Conservation (phyloP, 192 early-diverging fungal genomes). For the Pilobolus umbonatus region DNA sequence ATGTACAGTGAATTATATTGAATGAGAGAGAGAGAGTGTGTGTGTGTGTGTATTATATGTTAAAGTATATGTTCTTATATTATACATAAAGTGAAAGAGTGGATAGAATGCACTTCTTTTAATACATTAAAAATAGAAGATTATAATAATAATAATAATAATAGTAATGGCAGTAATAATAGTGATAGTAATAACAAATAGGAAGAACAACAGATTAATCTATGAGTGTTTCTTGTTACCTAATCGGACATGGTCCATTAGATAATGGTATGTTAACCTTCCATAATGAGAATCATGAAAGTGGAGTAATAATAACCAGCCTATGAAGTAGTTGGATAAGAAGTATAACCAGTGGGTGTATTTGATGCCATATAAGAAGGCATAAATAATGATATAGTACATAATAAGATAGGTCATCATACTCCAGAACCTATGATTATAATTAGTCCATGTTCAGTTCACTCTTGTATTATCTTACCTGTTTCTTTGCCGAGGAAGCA, state of each 20-base stretch:
- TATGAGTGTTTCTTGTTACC: constrained; percentile 33
- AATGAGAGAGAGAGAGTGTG: no score
- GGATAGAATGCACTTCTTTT: no score
- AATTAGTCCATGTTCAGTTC: constrained; percentile 36
- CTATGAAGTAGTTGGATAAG: constrained; percentile 37
- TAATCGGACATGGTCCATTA: constrained; percentile 25
- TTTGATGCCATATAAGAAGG: constrained; percentile 52
- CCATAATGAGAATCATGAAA: constrained; percentile 28
- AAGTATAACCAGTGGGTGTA: constrained; percentile 59
- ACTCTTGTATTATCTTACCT: constrained; percentile 46
- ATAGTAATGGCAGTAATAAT: no score
- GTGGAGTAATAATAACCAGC: constrained; percentile 36
- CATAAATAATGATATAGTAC: constrained; percentile 38
- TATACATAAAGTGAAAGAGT: no score
- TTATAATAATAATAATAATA: no score
- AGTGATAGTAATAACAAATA: neutral
- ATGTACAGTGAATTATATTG: no score
- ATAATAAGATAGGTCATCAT: constrained; percentile 38
- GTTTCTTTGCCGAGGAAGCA: constrained; percentile 52
- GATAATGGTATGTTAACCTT: constrained; percentile 21
- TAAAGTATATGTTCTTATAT: no score
- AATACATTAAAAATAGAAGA: no score
- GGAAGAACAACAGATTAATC: neutral
- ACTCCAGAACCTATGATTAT: constrained; percentile 28
- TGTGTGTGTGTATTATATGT: no score